Evolutionary conservation across 495 filamentous ascomycete genomes (phyloP).

Genomic region (Tricharina praecox): DNA sequence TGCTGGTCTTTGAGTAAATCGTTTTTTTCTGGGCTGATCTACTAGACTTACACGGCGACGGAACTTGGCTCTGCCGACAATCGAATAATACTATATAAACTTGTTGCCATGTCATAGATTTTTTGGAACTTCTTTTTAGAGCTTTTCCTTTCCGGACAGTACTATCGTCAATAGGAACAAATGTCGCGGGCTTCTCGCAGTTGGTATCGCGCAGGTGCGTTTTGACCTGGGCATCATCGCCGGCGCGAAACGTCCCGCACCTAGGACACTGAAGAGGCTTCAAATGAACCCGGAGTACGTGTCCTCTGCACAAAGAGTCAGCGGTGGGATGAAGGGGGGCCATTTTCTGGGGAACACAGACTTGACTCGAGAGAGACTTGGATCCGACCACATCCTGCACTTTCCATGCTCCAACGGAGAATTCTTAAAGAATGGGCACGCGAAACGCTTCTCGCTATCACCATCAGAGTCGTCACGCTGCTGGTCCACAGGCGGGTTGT

Average conservation of each 20-base stretch:
- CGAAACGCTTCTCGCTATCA: not conserved
- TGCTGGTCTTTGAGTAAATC: too few relatives aligned
- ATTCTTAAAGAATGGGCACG: slow-evolving; percentile 12
- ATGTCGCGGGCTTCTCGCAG: slow-evolving; percentile 6
- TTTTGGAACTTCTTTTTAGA: slow-evolving; percentile 6
- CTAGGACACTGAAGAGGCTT: slow-evolving; percentile 10
- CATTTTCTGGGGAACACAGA: slow-evolving; percentile 1
- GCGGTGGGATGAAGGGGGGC: too few relatives aligned
- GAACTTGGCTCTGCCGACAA: slow-evolving; percentile 10
- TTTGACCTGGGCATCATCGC: slow-evolving; percentile 9
- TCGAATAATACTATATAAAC: slow-evolving; percentile 11
- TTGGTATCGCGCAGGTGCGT: not conserved
- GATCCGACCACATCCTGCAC: not conserved
- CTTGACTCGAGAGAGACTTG: slow-evolving; percentile 8
- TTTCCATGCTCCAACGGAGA: not conserved
- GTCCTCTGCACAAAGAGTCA: too few relatives aligned
- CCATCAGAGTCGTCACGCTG: not conserved
- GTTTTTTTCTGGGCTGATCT: too few relatives aligned
- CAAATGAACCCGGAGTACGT: slow-evolving; percentile 10
- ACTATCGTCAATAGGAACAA: slow-evolving; percentile 8
- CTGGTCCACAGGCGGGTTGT: not conserved
- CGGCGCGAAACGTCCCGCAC: slow-evolving; percentile 8
- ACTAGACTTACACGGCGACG: slow-evolving; percentile 15
- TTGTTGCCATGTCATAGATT: slow-evolving; percentile 6
- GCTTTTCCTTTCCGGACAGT: slow-evolving; percentile 9